Base-by-base conservation (phyloP, 306 rosid genomes). In the Senna tora region DNA sequence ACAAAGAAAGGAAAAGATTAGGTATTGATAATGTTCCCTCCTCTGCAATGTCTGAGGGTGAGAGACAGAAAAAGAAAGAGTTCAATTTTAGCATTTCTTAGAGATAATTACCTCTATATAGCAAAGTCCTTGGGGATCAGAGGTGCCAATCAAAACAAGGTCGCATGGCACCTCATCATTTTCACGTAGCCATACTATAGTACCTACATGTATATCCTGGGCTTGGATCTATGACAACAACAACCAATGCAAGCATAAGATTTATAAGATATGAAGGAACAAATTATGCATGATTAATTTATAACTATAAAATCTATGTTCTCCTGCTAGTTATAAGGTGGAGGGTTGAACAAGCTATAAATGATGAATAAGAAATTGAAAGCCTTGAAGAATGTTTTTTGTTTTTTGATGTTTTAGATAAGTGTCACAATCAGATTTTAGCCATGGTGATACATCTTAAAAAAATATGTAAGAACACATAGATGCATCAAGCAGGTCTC, bases 101-200 rank as follows among this genome's bases (percentile, higher is more conserved):
- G 56, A 71, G 75, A 73, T 74, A 64, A 75, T 80, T 84, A 94
- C 99, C 97, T 94, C 99, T 52, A 88, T 22, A 80, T 89, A 94
- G 88, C 99, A 91, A 78, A 89, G 52, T 55, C 99, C 99, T 81
- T 91, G 99, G 7, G 92, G 85, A 81, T 94, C 99, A 52, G 99
- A 94, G 56, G 97, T 86, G 22, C 99, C 99, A 58, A 94, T 73
- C 89, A 94, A 81, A 79, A 91, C 93, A 77, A 94, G 97, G 83
- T 94, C 99, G 79, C 95, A 91, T 41, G 99, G 99, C 74, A 91
- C 97, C 87, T 91, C 99, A 81, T 94, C 99, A 84, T 94, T 94
- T 84, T 94, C 99, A 65, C 97, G 86, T 36, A 94, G 86, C 99
- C 99, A 94, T 50, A 94, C 87, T 65, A 94, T 83, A 79, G 87